Evolutionary conservation across 2,329 filamentous ascomycete genomes (phyloP), one percentile per base, ranked within the genome.

Genomic region (Stemphylium lycopersici): DNA sequence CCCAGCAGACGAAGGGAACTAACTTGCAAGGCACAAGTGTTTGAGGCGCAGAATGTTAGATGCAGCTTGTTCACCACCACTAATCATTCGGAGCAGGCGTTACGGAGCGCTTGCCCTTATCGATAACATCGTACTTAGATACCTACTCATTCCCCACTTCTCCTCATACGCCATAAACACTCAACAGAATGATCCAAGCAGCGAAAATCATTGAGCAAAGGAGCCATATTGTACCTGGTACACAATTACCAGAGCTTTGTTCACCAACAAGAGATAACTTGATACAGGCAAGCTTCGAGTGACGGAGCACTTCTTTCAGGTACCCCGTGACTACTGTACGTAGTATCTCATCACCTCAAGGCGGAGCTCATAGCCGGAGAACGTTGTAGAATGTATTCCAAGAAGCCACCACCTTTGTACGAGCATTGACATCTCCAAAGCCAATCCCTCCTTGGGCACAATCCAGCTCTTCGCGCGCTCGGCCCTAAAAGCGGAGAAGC

Each of bases 271-370:
- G 13, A 32, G 52, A 48, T 60, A 33, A 60, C 26, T 10, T 4
- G 8, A 41, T n/a, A 42, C 55, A 91, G 91, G 91, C 43, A 88
- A 87, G 70, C 81, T 96, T 40, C 81, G 84, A 56, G 84, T 96
- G 56, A 89, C 89, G 2, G 92, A 96, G 73, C 83, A 93, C 67
- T 89, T 91, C 79, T 96, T 96, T 76, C 84, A 91, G 62, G 92
- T 96, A 10, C 92, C 93, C 3, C 82, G 90, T 57, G 90, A 96
- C 78, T 90, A 96, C 75, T 77, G 56, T 58, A 58, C 16, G 52
- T 45, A 39, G 20, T 12, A 29, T 31, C 31, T 22, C 13, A 18
- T 29, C 24, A 39, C 3, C 16, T 11, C 6, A 5, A 6, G 8
- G 7, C 26, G 8, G 26, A 29, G 26, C 26, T 2, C 7, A 8